Evolutionary conservation across 805 yeast genomes (phyloP).

Genomic region (Priceomyces fermenticarens): DNA sequence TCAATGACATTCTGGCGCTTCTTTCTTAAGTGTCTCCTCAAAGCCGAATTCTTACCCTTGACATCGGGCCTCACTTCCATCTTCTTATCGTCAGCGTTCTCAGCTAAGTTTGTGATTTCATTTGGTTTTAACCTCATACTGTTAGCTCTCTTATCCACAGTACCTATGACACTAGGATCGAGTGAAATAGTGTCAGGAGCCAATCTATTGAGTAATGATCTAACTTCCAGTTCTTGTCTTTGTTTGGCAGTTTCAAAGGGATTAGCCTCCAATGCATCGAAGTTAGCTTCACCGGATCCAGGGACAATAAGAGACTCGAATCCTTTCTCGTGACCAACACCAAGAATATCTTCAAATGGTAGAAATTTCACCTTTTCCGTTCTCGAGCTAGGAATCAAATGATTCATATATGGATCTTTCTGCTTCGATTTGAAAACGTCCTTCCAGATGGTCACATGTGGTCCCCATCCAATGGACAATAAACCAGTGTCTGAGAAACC

Average conservation of each 20-base stretch:
- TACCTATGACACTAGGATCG: constrained; percentile 86
- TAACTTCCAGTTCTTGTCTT: constrained; percentile 90
- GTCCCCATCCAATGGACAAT: constrained; percentile 90
- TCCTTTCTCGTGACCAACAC: constrained; percentile 80
- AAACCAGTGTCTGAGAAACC: constrained; percentile 86
- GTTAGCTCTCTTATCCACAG: constrained; percentile 69
- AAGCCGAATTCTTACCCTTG: constrained; percentile 77
- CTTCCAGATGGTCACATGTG: constrained; percentile 93
- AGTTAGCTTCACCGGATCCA: constrained; percentile 97
- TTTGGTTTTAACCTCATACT: constrained; percentile 61
- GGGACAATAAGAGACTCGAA: constrained; percentile 86
- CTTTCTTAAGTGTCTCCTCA: constrained; percentile 78
- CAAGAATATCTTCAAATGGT: constrained; percentile 95
- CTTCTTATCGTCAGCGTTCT: constrained; percentile 40
- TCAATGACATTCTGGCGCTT: constrained; percentile 82
- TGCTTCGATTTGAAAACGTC: constrained; percentile 72
- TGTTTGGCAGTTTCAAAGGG: constrained; percentile 91
- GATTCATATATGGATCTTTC: constrained; percentile 87
- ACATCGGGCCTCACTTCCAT: constrained; percentile 64
- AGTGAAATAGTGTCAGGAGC: constrained; percentile 89
- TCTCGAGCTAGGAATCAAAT: constrained; percentile 74
- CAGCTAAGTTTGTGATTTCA: constrained; percentile 47
- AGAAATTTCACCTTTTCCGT: constrained; percentile 70
- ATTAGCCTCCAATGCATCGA: constrained; percentile 87
- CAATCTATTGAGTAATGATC: constrained; percentile 78